Base-by-base conservation (phyloP, 768 basidiomycete species). In the Tylopilus cervinicoccineus region DNA sequence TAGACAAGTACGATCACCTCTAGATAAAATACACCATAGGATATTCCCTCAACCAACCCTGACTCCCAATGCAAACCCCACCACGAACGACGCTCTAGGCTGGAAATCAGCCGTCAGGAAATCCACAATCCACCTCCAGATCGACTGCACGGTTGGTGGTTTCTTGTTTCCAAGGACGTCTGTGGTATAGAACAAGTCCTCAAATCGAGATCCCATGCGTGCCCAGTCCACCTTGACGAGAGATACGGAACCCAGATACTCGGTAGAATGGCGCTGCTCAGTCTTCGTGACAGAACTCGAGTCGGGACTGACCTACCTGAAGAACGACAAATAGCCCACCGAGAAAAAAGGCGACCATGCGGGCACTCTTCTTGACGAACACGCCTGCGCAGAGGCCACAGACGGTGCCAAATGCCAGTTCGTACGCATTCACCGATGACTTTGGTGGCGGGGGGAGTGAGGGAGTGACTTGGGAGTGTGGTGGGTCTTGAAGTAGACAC, bases 91-190 rank as follows among this genome's bases (percentile, higher is more conserved):
- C 2, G 93, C 93, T 52, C 93, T 72, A 37, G 85, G 87, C 61
- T 93, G 94, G 68, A 97, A 94, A 63, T 96, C 91, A 7, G 93
- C 88, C 0, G 88, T 89, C 65, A 97, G 69, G 71, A 97, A 96
- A 66, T 90, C 73, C 20, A 87, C 65, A 20, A 84, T 55, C 77
- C 83, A 83, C 32, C 62, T 75, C 79, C 86, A 90, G 22, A 87
- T 60, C 3, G 82, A 78, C 17, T 65, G 63, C 45, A 90, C 65
- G 4, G 80, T 89, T 2, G 88, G 86, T 4, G 90, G 76, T 42
- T 68, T 76, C 51, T 62, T 75, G 10, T 62, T 63, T 2, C 85
- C 86, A 0, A 72, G 65, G 7, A 74, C 69, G 38, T 89, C 82
- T 14, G 66, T 77, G 6, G 78, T 81, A 64, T 90, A 83, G 64